A percentile compares a stretch with the other conserved stretches of the same genome.
phyloP scores from a whole-genome alignment of 192 early-diverging fungal species.

The Pilaira anomala region DNA sequence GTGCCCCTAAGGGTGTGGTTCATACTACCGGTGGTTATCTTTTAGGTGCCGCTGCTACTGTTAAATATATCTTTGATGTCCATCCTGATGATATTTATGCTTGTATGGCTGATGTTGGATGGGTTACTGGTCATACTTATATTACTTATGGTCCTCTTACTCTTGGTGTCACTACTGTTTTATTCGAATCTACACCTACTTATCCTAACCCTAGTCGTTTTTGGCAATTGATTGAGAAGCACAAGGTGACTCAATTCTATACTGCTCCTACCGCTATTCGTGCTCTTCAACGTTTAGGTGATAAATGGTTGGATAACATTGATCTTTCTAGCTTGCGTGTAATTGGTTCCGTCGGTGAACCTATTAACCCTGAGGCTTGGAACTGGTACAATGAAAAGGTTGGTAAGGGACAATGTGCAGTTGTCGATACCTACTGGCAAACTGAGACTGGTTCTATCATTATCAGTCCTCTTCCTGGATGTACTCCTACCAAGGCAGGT shows the following conservation, averaged over 20 bases:
- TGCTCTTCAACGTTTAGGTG: slow-evolving; percentile 82
- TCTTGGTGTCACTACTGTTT: slow-evolving; percentile 83
- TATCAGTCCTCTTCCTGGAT: slow-evolving; percentile 87
- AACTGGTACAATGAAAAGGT: slow-evolving; percentile 93
- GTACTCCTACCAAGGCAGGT: slow-evolving; percentile 86
- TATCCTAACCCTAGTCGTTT: slow-evolving; percentile 82
- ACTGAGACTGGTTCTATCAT: slow-evolving; percentile 96
- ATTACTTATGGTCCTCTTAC: slow-evolving; percentile 89
- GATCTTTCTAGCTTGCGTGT: slow-evolving; percentile 85
- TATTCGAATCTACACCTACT: slow-evolving; percentile 95
- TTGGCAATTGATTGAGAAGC: slow-evolving; percentile 82
- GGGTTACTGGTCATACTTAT: slow-evolving; percentile 84
- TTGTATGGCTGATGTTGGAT: slow-evolving; percentile 95
- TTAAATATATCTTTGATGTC: slow-evolving; percentile 93
- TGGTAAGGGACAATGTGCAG: slow-evolving; percentile 77
- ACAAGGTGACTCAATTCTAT: slow-evolving; percentile 95
- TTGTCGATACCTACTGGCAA: slow-evolving; percentile 96
- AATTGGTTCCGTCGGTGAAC: slow-evolving; percentile 93
- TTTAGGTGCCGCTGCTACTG: slow-evolving; percentile 75
- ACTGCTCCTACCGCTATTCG: slow-evolving; percentile 97
- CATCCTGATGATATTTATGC: slow-evolving; percentile 86
- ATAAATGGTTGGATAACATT: slow-evolving; percentile 70
- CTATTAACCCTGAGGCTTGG: slow-evolving; percentile 97
- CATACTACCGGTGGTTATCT: slow-evolving; percentile 94
- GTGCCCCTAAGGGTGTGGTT: slow-evolving; percentile 88